phyloP scores from a whole-genome alignment of 805 yeast species.

The Hanseniaspora occidentalis region DNA sequence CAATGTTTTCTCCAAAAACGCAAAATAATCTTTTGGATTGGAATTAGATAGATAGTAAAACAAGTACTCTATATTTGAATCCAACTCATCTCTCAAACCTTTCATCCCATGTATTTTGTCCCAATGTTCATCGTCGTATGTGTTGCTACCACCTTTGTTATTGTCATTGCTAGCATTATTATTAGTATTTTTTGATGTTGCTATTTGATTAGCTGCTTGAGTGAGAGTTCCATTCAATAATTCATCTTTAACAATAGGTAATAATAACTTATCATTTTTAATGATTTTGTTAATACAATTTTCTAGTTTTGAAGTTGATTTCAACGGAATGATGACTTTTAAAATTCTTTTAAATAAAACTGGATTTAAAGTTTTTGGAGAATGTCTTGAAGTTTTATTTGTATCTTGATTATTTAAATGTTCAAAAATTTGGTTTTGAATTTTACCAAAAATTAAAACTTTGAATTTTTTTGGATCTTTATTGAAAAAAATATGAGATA shows the following conservation, averaged over 20 bases:
- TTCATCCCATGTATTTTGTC: constrained; percentile 13
- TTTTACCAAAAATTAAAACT: constrained; percentile 1
- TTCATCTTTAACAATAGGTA: constrained; percentile 4
- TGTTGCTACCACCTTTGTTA: neutral
- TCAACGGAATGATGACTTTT: constrained; percentile 4
- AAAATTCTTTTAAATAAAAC: constrained; percentile 2
- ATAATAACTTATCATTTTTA: constrained; percentile 1
- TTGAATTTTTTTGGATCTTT: neutral
- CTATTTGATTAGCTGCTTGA: constrained; percentile 15
- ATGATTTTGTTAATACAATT: constrained; percentile 5
- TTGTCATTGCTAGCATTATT: constrained; percentile 5
- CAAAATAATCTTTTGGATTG: constrained; percentile 32
- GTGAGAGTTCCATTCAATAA: neutral
- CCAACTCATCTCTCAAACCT: constrained; percentile 24
- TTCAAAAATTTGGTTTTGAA: neutral
- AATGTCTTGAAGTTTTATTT: neutral
- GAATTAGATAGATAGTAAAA: constrained; percentile 38
- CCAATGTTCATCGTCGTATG: constrained; percentile 3
- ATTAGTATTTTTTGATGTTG: constrained; percentile 5
- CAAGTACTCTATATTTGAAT: constrained; percentile 28
- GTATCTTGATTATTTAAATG: neutral
- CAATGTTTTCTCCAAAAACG: constrained; percentile 18
- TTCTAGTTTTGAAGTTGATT: constrained; percentile 4
- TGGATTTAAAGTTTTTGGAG: constrained; percentile 1
- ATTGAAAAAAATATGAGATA: constrained; percentile 5